Evolutionary conservation across 2,329 filamentous ascomycete species (phyloP).

Genomic region (Zymoseptoria pseudotritici): DNA sequence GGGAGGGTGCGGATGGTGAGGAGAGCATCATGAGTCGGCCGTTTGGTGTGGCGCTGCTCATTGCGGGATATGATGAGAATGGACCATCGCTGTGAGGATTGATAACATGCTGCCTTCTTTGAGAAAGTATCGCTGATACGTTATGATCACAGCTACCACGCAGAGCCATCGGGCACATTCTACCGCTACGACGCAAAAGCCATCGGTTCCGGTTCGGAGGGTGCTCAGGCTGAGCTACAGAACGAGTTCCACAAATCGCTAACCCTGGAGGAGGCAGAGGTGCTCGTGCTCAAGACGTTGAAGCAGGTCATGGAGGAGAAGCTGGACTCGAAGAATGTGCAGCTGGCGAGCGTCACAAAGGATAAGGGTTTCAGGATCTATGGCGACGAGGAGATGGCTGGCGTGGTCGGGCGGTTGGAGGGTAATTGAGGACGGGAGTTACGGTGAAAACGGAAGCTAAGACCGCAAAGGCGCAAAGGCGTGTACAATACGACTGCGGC

Average conservation of each 20-base stretch:
- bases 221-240: conserved; percentile 93
- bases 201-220: conserved; percentile 94
- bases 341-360: conserved; percentile 94
- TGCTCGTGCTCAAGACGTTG: conserved; percentile 89
- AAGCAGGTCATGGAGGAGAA: conserved; percentile 99
- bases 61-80: conserved; percentile 95
- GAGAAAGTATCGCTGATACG: conserved; percentile 3
- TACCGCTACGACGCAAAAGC: conserved; percentile 99
- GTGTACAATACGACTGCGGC: conserved; percentile 16
- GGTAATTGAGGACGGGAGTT: conserved; percentile 34
- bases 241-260: conserved; percentile 99
- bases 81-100: conserved; percentile 70
- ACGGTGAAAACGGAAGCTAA: conserved; percentile 1
- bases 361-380: conserved; percentile 99
- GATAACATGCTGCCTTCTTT: background rate
- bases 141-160: conserved; percentile 64
- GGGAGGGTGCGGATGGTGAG: conserved; percentile 65
- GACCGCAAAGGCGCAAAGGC: conserved; percentile 5
- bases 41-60: conserved; percentile 92
- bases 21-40: conserved; percentile 98
- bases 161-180: conserved; percentile 95
- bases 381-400: conserved; percentile 92
- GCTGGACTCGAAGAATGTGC: conserved; percentile 96
- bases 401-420: conserved; percentile 73
- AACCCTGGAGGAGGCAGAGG: conserved; percentile 87